Conservation (phyloP, 2,329 filamentous ascomycete species). For the Ophiostoma angusticollis region DNA sequence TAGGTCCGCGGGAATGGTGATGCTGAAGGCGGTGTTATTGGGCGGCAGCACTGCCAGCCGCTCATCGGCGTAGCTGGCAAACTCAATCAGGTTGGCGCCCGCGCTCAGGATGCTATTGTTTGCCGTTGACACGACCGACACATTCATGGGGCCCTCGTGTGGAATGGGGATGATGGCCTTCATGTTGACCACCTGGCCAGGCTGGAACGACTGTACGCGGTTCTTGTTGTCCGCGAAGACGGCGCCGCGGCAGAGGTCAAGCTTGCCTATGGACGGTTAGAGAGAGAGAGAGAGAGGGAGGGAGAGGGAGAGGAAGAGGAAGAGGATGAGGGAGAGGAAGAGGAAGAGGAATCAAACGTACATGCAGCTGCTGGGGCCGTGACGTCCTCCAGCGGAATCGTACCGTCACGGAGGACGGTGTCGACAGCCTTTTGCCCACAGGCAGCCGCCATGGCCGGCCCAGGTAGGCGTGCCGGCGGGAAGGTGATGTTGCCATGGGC, state of each 20-base stretch:
- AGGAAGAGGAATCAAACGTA: conserved; percentile 17
- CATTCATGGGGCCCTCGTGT: conserved; percentile 37
- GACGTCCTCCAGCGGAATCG: too few relatives aligned
- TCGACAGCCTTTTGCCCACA: conserved; percentile 31
- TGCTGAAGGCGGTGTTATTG: conserved; percentile 33
- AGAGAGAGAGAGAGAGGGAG: too few relatives aligned
- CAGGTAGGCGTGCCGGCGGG: conserved; percentile 28
- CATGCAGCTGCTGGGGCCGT: conserved; percentile 16
- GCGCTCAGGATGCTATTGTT: conserved; percentile 34
- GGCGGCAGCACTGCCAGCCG: conserved; percentile 21
- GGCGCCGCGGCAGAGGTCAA: conserved; percentile 35
- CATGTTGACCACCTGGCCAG: conserved; percentile 32
- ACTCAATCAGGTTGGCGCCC: conserved; percentile 39
- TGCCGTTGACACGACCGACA: conserved; percentile 42
- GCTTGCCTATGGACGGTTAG: conserved; percentile 21
- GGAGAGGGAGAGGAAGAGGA: too few relatives aligned
- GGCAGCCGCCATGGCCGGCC: conserved; percentile 28
- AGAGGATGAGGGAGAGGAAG: too few relatives aligned
- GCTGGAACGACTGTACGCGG: conserved; percentile 28
- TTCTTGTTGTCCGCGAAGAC: conserved; percentile 31
- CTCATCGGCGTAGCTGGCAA: conserved; percentile 41
- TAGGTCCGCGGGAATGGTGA: conserved; percentile 23
- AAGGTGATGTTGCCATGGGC: conserved; percentile 32
- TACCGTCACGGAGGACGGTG: too few relatives aligned
- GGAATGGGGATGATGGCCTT: conserved; percentile 29